Conservation (phyloP, 352 stramenopile species). For the Blastocystis hominis region DNA sequence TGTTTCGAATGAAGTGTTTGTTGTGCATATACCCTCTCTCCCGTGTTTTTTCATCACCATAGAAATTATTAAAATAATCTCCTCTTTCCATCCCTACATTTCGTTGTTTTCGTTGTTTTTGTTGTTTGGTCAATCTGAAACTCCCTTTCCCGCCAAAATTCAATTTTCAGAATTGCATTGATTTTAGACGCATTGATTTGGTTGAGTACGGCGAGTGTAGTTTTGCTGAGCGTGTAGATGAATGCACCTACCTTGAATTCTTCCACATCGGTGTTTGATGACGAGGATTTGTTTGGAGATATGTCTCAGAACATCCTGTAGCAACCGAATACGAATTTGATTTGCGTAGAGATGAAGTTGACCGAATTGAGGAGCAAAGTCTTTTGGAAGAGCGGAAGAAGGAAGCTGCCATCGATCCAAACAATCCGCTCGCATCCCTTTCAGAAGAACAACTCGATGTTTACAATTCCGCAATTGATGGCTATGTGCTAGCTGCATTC, state of each 20-base stretch:
- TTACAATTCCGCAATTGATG: slow-evolving; percentile 18
- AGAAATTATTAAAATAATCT: too few relatives aligned
- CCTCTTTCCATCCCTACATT: too few relatives aligned
- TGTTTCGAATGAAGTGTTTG: neutral
- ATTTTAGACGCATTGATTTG: neutral
- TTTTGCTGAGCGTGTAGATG: too few relatives aligned
- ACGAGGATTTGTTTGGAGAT: neutral
- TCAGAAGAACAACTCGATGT: slow-evolving; percentile 36
- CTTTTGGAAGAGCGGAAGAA: neutral
- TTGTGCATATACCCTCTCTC: neutral
- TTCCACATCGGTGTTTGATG: neutral
- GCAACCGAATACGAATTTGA: neutral
- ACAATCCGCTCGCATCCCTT: neutral
- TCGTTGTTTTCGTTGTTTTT: too few relatives aligned
- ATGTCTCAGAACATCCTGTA: slow-evolving; percentile 20
- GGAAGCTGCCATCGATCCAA: neutral
- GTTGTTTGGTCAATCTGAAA: neutral
- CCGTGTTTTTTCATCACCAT: too few relatives aligned
- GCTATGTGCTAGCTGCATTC: neutral
- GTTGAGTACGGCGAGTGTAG: too few relatives aligned
- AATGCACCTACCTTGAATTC: neutral
- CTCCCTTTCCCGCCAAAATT: neutral
- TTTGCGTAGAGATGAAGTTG: neutral
- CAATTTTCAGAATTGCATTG: neutral
- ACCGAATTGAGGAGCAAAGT: slow-evolving; percentile 23